These are phyloP conservation scores for Myrica gale DNA, from an alignment of 306 rosid species.

Conservation along the genomic window DNA sequence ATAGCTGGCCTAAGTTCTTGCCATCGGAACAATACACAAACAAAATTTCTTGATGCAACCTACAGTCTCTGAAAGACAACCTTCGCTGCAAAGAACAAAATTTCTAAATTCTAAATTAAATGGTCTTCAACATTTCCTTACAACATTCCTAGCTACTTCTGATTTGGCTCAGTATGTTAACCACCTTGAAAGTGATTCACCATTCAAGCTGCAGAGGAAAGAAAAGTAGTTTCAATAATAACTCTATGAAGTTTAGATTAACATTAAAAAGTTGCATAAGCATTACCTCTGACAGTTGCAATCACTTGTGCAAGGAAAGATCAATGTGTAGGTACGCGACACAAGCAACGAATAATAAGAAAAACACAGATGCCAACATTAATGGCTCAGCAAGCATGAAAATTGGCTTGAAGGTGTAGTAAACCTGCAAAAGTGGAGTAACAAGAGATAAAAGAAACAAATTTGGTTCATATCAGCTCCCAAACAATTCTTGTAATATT, in stretches of 20 bases:
- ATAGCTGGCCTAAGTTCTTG: neutral
- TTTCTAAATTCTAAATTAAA: neutral
- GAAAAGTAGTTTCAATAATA: neutral
- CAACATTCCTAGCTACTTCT: conserved; percentile 16
- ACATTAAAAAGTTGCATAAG: conserved; percentile 2
- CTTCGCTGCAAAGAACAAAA: conserved; percentile 22
- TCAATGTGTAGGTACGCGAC: conserved; percentile 78
- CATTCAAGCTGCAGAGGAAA: conserved; percentile 15
- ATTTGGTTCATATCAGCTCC: conserved; percentile 11
- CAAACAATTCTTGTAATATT: neutral
- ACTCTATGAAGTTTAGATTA: neutral
- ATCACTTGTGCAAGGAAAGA: conserved; percentile 73
- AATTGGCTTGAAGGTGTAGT: conserved; percentile 79
- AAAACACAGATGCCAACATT: conserved; percentile 73
- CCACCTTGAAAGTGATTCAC: conserved; percentile 18
- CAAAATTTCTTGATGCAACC: conserved; percentile 35
- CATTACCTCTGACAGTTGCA: conserved; percentile 39
- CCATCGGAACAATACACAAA: conserved; percentile 17
- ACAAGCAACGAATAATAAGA: conserved; percentile 69
- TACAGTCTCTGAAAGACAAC: conserved; percentile 20
- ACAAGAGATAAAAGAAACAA: conserved; percentile 12
- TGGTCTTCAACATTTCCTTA: conserved; percentile 10
- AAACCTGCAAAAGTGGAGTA: conserved; percentile 45
- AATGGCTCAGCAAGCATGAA: conserved; percentile 97
- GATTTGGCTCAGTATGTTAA: conserved; percentile 35